A percentile compares a stretch with the other conserved stretches of the same genome.
Evolutionary conservation across 2,329 filamentous ascomycete species (phyloP).

Genomic region (Nemania bipapillata): DNA sequence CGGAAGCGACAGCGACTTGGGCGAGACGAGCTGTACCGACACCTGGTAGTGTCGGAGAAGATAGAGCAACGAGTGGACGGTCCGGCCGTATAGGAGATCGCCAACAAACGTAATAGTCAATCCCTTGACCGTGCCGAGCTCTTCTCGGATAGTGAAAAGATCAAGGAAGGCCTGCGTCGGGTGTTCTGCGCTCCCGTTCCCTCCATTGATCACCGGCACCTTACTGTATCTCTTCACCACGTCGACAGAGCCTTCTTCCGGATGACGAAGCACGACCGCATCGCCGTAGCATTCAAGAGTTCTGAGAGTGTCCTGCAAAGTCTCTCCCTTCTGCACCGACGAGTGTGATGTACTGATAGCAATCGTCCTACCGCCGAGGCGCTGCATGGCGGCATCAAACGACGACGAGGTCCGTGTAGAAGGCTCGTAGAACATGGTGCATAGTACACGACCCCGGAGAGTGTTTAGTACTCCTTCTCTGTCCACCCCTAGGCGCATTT

Average conservation of each 20-base stretch:
- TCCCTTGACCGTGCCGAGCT: conserved; percentile 93
- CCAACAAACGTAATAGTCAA: conserved; percentile 96
- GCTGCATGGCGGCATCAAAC: conserved; percentile 98
- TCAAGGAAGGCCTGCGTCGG: conserved; percentile 98
- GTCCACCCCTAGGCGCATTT: conserved; percentile 96
- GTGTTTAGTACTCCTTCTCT: conserved; percentile 88
- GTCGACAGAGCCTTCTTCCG: conserved; percentile 81
- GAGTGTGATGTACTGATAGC: conserved; percentile 84
- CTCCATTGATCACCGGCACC: conserved; percentile 95
- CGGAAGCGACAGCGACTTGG: conserved; percentile 80
- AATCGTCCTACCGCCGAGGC: conserved; percentile 88
- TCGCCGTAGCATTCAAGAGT: conserved; percentile 95
- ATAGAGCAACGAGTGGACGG: conserved; percentile 94
- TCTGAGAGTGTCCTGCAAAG: conserved; percentile 89
- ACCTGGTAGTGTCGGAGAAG: conserved; percentile 96
- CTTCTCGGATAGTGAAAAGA: conserved; percentile 97
- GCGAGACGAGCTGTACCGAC: conserved; percentile 88
- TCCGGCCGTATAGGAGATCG: conserved; percentile 90
- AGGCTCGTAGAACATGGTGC: conserved; percentile 96
- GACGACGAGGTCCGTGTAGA: conserved; percentile 95
- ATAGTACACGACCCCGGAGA: conserved; percentile 85
- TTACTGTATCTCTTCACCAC: conserved; percentile 86
- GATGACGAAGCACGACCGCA: conserved; percentile 94
- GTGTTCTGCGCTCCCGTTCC: conserved; percentile 95
- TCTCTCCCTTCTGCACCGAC: conserved; percentile 93